Conservation (phyloP, 164 flowering plant genomes). For the Chloranthus sessilifolius region DNA sequence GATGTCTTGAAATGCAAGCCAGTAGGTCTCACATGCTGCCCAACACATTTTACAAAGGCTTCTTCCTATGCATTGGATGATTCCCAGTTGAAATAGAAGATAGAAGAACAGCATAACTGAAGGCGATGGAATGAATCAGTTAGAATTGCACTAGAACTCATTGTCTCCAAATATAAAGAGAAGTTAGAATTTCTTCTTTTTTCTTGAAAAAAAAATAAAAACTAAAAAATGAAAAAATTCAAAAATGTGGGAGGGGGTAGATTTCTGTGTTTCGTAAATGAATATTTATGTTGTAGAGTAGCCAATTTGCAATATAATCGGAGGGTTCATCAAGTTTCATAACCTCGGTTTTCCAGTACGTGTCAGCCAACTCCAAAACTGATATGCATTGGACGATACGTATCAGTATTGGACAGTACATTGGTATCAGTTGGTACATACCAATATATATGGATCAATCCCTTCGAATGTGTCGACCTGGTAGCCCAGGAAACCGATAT, state of each 20-base stretch:
- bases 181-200: neutral
- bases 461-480: too few species aligned
- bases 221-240: neutral
- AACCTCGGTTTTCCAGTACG: neutral
- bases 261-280: neutral
- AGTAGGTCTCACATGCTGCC: conserved; percentile 53
- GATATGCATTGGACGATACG: too few species aligned
- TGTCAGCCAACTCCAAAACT: too few species aligned
- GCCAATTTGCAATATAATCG: neutral
- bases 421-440: neutral
- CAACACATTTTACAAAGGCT: conserved; percentile 66
- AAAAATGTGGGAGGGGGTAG: neutral
- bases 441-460: too few species aligned
- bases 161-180: neutral
- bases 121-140: neutral
- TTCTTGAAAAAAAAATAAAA: neutral
- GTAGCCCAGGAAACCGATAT: too few species aligned
- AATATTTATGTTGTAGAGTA: neutral
- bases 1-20: conserved; percentile 35
- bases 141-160: neutral
- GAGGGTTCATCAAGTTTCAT: neutral
- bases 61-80: conserved; percentile 58
- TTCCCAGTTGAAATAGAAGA: conserved; percentile 53
- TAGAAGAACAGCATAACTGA: conserved; percentile 53
- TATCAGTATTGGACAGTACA: too few species aligned